Conservation (phyloP, 108 stramenopile species). For the Nitzschia putrida region DNA sequence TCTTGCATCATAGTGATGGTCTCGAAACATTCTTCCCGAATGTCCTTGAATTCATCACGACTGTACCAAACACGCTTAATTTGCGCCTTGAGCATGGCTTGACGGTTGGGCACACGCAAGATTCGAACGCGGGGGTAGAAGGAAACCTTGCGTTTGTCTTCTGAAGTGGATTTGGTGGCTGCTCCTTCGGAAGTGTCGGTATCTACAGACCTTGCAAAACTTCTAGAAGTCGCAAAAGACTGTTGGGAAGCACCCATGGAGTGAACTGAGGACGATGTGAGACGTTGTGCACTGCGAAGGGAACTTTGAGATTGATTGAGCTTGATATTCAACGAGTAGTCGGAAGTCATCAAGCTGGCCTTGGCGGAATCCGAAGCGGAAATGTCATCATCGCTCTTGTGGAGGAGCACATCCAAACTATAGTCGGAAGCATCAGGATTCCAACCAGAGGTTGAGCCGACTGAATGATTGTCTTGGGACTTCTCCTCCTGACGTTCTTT, state of each 20-base stretch:
- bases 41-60: conserved; percentile 22
- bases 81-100: conserved; percentile 8
- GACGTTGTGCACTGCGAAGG: neutral
- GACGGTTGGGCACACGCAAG: conserved; percentile 13
- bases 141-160: neutral
- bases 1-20: conserved; percentile 22
- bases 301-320: conserved; percentile 10
- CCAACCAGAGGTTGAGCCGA: conserved; percentile 4
- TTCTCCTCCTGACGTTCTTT: conserved; percentile 10
- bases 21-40: conserved; percentile 27
- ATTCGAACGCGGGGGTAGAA: conserved; percentile 29
- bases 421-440: conserved; percentile 29
- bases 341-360: conserved; percentile 16
- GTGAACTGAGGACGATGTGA: neutral
- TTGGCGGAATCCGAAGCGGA: conserved; percentile 7
- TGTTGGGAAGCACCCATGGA: conserved; percentile 9
- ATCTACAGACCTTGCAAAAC: conserved; percentile 2
- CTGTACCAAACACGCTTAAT: conserved; percentile 23
- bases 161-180: neutral
- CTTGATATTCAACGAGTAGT: conserved; percentile 18
- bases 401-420: conserved; percentile 7
- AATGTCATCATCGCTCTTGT: neutral
- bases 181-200: neutral
- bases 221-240: neutral
- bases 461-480: neutral